Evolutionary conservation across 1,139 yeast species (phyloP).

Genomic region (Meyerozyma carpophila): DNA sequence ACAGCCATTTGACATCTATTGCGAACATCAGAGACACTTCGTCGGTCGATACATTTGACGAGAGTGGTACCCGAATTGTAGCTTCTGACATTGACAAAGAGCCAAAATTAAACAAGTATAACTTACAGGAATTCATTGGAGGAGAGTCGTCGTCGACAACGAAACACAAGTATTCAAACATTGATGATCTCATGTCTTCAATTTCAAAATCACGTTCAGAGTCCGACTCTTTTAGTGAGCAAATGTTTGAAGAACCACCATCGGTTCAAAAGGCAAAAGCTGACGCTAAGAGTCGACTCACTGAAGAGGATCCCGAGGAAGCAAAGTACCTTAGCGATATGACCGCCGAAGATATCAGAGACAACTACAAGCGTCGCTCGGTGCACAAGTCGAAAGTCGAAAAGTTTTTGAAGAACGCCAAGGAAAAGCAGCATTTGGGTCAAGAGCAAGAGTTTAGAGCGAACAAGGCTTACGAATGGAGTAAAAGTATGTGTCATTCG

Average conservation of each 20-base stretch:
- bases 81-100: not conserved
- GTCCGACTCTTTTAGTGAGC: not conserved
- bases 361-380: constrained; percentile 4
- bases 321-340: constrained; percentile 10
- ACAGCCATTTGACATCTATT: not conserved
- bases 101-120: constrained; percentile 1
- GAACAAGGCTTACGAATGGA: constrained; percentile 51
- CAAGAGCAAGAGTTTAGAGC: constrained; percentile 45
- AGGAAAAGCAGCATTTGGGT: constrained; percentile 26
- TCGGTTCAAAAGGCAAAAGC: not conserved
- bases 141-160: not conserved
- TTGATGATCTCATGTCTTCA: not conserved
- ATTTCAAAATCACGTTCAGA: not conserved
- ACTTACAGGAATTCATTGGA: not conserved
- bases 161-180: not conserved
- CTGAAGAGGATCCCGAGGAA: constrained; percentile 8
- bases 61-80: not conserved
- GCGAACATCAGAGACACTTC: not conserved
- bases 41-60: not conserved
- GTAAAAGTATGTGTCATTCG: constrained; percentile 25
- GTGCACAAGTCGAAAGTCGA: constrained; percentile 21
- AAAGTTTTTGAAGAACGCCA: constrained; percentile 40
- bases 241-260: not conserved
- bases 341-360: constrained; percentile 15
- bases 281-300: not conserved